Percentiles rank a stretch among this genome's conserved stretches.
Evolutionary conservation across 2,329 filamentous ascomycete genomes (phyloP).

Genomic region (Passalora sequoiae): DNA sequence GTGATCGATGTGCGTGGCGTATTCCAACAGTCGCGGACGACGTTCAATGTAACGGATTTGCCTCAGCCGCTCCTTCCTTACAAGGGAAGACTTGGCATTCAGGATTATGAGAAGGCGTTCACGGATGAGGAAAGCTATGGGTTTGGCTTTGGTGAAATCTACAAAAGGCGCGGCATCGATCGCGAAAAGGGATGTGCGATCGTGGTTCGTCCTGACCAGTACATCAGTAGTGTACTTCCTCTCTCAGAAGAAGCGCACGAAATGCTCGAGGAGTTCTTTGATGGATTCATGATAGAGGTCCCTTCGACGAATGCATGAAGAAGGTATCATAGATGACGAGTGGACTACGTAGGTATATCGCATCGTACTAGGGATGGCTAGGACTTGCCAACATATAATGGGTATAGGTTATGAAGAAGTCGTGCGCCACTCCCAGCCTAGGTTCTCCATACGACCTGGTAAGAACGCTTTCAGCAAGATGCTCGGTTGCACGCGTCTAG

Average conservation of each 20-base stretch:
- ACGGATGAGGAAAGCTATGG: constrained; percentile 43
- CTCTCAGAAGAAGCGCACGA: constrained; percentile 20
- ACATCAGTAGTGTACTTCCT: constrained; percentile 45
- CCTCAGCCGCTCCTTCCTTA: constrained; percentile 43
- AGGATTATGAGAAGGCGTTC: constrained; percentile 41
- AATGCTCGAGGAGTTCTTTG: constrained; percentile 29
- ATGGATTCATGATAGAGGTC: constrained; percentile 24
- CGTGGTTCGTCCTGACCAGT: constrained; percentile 62
- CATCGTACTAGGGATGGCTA: too few relatives aligned
- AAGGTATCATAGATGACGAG: not conserved
- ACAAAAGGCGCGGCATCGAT: constrained; percentile 57
- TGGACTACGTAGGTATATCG: not conserved
- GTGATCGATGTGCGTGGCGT: constrained; percentile 51
- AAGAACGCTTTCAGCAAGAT: too few relatives aligned
- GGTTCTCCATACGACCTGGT: too few relatives aligned
- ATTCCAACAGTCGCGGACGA: constrained; percentile 28
- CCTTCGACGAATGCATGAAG: too few relatives aligned
- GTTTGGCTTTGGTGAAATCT: constrained; percentile 38
- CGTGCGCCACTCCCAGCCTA: too few relatives aligned
- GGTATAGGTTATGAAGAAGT: too few relatives aligned
- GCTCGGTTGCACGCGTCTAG: too few relatives aligned
- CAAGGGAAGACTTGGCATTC: constrained; percentile 33
- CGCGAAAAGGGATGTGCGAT: constrained; percentile 53
- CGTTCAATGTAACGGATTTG: constrained; percentile 35
- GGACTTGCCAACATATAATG: too few relatives aligned